Base-by-base conservation (phyloP, 2,329 filamentous ascomycete genomes). In the Colletotrichum melonis region DNA sequence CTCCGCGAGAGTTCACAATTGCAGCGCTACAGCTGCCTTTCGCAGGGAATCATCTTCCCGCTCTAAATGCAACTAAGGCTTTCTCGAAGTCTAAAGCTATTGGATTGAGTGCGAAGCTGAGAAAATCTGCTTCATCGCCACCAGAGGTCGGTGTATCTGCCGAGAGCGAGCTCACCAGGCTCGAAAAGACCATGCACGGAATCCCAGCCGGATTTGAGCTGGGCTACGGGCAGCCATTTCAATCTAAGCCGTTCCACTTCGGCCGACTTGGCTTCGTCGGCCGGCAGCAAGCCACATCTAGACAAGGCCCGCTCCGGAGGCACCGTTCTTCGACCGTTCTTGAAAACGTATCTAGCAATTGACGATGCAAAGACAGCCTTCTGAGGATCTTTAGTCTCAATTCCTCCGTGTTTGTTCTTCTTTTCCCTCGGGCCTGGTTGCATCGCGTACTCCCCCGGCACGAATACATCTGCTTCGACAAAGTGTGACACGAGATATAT, bases 261-360 rank as follows among this genome's bases (percentile, higher is more conserved):
- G 7, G 63, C 59, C 38, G 63, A 4, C 11, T 56, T 28, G n/a
- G 9, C 11, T n/a, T 64, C 63, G 22, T 67, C 63, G 68, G 88
- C 84, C 0, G 96, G 96, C 59, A 98, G 84, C 80, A 98, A 85
- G 0, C 92, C 91, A 58, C 92, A 92, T 49, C 92, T 88, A 46
- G 89, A 86, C 30, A 98, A 86, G 11, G 95, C 87, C 57, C 93
- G 87, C 76, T 95, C 93, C 0, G 96, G 95, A 74, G 95, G 91
- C 4, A 98, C 90, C 0, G 96, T 98, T 78, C 96, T 87, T 38
- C 96, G 88, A 1, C 93, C 93, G 69, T 94, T 87, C 86, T 96
- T 96, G 80, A 94, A 91, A 32, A 96, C 94, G 80, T 95, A 95
- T 84, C 95, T 95, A 84, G 89, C 92, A 52, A 95, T 82, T 0